Base-by-base conservation (phyloP, 495 filamentous ascomycete genomes). In the Geoglossum glabrum region DNA sequence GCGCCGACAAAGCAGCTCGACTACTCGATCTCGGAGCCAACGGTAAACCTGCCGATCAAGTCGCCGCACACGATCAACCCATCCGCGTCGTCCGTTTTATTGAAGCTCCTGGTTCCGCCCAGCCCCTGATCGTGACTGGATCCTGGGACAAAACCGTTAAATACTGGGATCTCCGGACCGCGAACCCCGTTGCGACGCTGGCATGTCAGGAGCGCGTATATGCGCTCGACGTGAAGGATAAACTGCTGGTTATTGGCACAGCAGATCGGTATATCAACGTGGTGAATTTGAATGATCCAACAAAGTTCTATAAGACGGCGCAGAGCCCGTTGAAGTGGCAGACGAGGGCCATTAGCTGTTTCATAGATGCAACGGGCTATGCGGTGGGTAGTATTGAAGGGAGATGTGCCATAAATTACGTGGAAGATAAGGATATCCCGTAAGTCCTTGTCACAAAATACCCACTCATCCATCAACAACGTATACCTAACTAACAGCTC, bases 121-220 rank as follows among this genome's bases (percentile, higher is more conserved):
- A 68, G 57, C 83, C 73, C 61, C 81, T 92, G 66, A 74, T 95
- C 31, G 81, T 90, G 26, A 92, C 90, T 1, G 90, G 90, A 36
- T 89, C 85, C 1, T 97, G 90, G 90, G 90, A 97, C 72, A 93
- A 92, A 73, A 92, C 82, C 1, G 72, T 97, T 69, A 95, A 92
- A 68, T 94, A 90, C 72, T 97, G 90, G 90, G 90, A 97, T 67
- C 68, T 95, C 52, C 82, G 88, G 19, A 74, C 78, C 60, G 68
- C 72, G 36, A 74, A 68, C 13, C 78, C 87, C 11, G 79, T 84
- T 52, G 85, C 76, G 6, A 72, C 72, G 8, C 62, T 95, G 3
- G 70, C 78, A 23, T 82, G 82, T 60, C 82, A 83, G 59, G 87
- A 96, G 62, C 81, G 89, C 54, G 76, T 95, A 49, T 96, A 94